phyloP scores from a whole-genome alignment of 2,329 filamentous ascomycete species.

The Colletotrichum sansevieriae region DNA sequence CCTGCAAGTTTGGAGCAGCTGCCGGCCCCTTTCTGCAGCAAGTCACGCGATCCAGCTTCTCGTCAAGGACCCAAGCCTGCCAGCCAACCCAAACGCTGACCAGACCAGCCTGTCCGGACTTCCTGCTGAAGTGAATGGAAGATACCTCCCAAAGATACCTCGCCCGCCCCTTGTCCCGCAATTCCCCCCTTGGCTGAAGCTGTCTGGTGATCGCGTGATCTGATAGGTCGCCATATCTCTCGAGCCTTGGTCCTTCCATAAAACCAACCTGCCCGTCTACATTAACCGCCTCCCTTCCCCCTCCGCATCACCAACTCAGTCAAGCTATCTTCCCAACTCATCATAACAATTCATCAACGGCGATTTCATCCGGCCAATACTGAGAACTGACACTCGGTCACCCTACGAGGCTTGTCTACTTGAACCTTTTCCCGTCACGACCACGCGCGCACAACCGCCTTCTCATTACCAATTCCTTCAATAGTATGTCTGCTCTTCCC shows the following conservation, averaged over 20 bases:
- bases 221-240: conserved; percentile 41
- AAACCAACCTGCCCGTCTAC: conserved; percentile 38
- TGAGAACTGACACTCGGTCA: background rate
- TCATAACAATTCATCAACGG: conserved; percentile 32
- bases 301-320: conserved; percentile 11
- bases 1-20: conserved; percentile 30
- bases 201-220: conserved; percentile 42
- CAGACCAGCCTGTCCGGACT: conserved; percentile 1
- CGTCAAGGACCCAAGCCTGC: conserved; percentile 17
- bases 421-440: background rate
- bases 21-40: conserved; percentile 40
- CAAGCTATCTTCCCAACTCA: conserved; percentile 20
- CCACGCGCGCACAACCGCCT: conserved; percentile 7
- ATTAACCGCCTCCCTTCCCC: conserved; percentile 23
- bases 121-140: background rate
- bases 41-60: conserved; percentile 45
- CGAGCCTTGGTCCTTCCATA: conserved; percentile 33
- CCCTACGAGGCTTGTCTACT: conserved; percentile 1
- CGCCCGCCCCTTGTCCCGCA: conserved; percentile 14
- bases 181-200: conserved; percentile 36
- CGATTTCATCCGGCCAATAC: conserved; percentile 9
- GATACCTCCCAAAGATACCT: conserved; percentile 4
- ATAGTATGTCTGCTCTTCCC: conserved; percentile 40
- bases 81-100: conserved; percentile 9
- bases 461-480: conserved; percentile 20